Evolutionary conservation across 2,329 filamentous ascomycete species (phyloP).

Genomic region (Coleophoma eucalyptorum): DNA sequence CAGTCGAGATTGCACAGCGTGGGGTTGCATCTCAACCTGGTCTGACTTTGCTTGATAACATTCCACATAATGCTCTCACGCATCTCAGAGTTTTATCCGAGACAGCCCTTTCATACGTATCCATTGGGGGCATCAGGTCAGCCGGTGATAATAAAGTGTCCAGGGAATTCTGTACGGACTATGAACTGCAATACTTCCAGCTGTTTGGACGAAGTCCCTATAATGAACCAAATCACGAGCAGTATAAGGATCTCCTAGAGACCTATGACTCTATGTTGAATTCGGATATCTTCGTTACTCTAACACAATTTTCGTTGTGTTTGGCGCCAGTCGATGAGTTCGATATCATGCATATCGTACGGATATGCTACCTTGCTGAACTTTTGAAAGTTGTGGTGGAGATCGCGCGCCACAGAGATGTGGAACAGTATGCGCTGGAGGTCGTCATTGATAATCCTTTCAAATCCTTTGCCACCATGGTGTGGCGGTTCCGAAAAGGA

Average conservation of each 20-base stretch:
- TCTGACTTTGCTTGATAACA: conserved; percentile 74
- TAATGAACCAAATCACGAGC: background rate
- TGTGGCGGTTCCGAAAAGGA: background rate
- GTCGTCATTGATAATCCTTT: background rate
- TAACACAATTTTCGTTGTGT: conserved; percentile 74
- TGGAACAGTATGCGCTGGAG: background rate
- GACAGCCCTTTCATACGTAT: conserved; percentile 80
- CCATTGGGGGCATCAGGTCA: conserved; percentile 66
- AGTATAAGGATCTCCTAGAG: conserved; percentile 35
- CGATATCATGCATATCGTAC: conserved; percentile 75
- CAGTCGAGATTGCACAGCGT: conserved; percentile 87
- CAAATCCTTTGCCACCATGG: background rate
- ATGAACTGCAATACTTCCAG: conserved; percentile 70
- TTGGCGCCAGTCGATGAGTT: conserved; percentile 63
- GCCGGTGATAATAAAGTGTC: conserved; percentile 57
- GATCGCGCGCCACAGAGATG: conserved; percentile 44
- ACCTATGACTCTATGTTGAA: conserved; percentile 50
- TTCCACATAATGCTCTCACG: conserved; percentile 79
- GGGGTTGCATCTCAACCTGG: conserved; percentile 73
- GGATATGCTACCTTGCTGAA: conserved; percentile 86
- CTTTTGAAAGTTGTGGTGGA: conserved; percentile 74
- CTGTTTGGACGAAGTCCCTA: conserved; percentile 48
- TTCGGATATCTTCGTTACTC: conserved; percentile 73
- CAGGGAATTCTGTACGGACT: conserved; percentile 63
- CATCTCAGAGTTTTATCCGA: conserved; percentile 87